Conservation (phyloP, 169 alveolate genomes). For the Plasmodium chabaudi region DNA sequence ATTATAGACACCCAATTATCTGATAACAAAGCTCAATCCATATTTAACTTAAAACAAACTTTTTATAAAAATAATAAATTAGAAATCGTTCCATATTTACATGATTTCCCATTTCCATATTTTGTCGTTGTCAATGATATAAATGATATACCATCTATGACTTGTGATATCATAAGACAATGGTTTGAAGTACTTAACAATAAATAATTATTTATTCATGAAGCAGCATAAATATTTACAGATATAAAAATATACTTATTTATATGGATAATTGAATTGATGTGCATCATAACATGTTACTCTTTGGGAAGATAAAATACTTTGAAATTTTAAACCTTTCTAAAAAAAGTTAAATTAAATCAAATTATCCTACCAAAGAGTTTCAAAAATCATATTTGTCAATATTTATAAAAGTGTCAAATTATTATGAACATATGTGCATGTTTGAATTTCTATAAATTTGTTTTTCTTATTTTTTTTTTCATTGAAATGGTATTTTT, state of each 20-base stretch:
- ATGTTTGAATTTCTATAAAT: too few relatives aligned
- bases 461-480: too few relatives aligned
- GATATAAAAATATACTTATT: not conserved
- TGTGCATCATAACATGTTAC: too few relatives aligned
- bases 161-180: constrained; percentile 89
- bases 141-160: constrained; percentile 84
- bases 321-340: too few relatives aligned
- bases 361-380: too few relatives aligned
- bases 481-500: too few relatives aligned
- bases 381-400: too few relatives aligned
- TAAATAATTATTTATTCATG: constrained; percentile 8
- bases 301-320: too few relatives aligned
- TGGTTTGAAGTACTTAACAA: constrained; percentile 77
- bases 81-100: constrained; percentile 92
- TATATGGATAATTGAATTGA: too few relatives aligned
- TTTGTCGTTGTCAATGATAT: constrained; percentile 94
- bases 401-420: too few relatives aligned
- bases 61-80: constrained; percentile 89
- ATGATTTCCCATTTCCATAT: constrained; percentile 97
- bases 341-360: too few relatives aligned
- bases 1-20: constrained; percentile 88
- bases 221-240: not conserved
- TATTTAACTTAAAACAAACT: constrained; percentile 88
- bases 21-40: constrained; percentile 83
- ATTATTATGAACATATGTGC: too few relatives aligned